Evolutionary conservation across 2,329 filamentous ascomycete species (phyloP).

Genomic region (Botrytis tulipae): DNA sequence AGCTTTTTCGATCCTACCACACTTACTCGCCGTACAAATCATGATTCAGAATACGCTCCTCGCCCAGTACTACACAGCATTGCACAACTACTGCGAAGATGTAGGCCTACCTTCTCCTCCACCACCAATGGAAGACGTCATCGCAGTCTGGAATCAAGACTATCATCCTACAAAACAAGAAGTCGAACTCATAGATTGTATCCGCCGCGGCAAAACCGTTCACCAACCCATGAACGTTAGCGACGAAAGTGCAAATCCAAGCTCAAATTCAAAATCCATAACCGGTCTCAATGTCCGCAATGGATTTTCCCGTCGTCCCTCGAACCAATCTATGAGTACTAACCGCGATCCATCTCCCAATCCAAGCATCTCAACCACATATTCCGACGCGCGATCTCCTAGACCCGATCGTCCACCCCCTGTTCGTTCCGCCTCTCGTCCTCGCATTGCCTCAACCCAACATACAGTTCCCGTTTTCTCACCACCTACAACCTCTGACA

Average conservation of each 20-base stretch:
- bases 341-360: conserved; percentile 20
- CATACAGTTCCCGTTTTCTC: conserved; percentile 44
- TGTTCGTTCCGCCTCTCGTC: conserved; percentile 9
- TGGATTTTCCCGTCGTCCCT: conserved; percentile 45
- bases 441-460: conserved; percentile 10
- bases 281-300: conserved; percentile 39
- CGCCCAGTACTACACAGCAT: conserved; percentile 72
- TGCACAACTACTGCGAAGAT: conserved; percentile 71
- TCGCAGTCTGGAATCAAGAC: conserved; percentile 61
- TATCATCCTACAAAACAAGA: conserved; percentile 65
- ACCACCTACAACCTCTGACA: conserved; percentile 26
- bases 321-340: conserved; percentile 38
- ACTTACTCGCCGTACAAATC: conserved; percentile 67
- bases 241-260: conserved; percentile 33
- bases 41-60: conserved; percentile 76
- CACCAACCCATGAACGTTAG: conserved; percentile 49
- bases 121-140: conserved; percentile 69
- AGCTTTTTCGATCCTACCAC: conserved; percentile 71
- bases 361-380: conserved; percentile 27
- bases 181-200: conserved; percentile 61
- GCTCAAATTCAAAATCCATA: conserved; percentile 31
- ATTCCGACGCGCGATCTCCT: conserved; percentile 26
- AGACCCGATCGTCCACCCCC: conserved; percentile 11
- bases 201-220: conserved; percentile 66
- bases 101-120: conserved; percentile 69